Base-by-base conservation (phyloP, 73 alveolate genomes). In the Tetrahymena borealis region DNA sequence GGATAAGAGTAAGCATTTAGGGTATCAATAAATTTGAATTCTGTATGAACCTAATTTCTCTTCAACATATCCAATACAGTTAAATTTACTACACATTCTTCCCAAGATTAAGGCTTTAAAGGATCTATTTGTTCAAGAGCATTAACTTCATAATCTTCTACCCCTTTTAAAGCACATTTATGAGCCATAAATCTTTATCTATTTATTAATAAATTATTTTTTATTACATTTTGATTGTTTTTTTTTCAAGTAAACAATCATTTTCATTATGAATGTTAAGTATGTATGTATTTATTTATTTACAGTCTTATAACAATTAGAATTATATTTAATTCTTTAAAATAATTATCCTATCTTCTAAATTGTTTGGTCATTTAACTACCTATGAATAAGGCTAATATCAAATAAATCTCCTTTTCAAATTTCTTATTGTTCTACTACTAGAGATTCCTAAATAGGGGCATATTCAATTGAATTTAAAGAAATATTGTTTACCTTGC, bases 101-200 rank as follows among this genome's bases (percentile, higher is more conserved):
- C 99, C 99, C 99, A 97, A 37, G 97, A 92, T 90, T 91, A 78
- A 11, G 99, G 99, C 39, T 92, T 78, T 1, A 98, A 98, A 35
- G 94, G 93, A 78, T 97, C 97, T 38, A 97, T 90, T 90, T 94
- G 40, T 39, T 90, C 93, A 13, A 78, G 33, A 39, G 90, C 95
- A 78, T 93, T 38, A 33, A 28, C 33, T 39, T 93, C 93, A 40
- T 93, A 93, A 35, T 92, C 95, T 85, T 93, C 95, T 7, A 93
- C 95, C 20, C 91, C 91, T 41, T 93, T 32, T 11, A 93, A 43
- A 11, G 95, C 93, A 40, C 95, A 93, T 40, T 93, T 93, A 90
- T 93, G 93, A 11, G 95, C 95, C 32, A 78, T 31, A 43, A 79
- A 93, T 93, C 95, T 85, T 90, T 78, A 90, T 93, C 95, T 93